Conservation (phyloP, 192 early-diverging fungal species). For the Umbelopsis ramanniana region DNA sequence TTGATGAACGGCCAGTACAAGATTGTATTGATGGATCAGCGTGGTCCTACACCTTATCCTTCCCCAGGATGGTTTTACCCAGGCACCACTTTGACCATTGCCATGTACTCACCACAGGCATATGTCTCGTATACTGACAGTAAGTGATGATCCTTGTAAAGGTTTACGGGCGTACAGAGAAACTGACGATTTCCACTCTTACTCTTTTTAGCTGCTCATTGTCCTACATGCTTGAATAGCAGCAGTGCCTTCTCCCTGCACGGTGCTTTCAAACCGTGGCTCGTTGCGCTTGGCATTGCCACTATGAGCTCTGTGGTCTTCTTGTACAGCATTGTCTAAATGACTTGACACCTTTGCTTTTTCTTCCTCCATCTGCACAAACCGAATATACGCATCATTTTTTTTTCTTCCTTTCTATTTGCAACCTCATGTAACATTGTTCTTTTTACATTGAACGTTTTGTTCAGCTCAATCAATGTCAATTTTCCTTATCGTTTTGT, state of each 20-base stretch:
- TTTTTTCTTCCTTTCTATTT: too few relatives aligned
- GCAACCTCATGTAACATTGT: not conserved
- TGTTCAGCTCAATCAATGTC: not conserved
- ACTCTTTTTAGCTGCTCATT: slow-evolving; percentile 26
- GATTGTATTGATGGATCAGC: slow-evolving; percentile 43
- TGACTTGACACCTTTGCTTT: not conserved
- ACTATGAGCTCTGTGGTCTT: slow-evolving; percentile 31
- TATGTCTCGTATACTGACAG: slow-evolving; percentile 34
- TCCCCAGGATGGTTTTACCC: slow-evolving; percentile 39
- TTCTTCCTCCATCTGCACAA: not conserved
- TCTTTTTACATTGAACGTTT: not conserved
- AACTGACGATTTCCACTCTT: slow-evolving; percentile 37
- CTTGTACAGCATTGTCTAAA: slow-evolving; percentile 25
- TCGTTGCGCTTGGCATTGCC: slow-evolving; percentile 33
- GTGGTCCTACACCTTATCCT: slow-evolving; percentile 30
- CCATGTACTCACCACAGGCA: slow-evolving; percentile 36
- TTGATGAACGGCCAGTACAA: slow-evolving; percentile 42
- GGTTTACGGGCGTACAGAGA: too few relatives aligned
- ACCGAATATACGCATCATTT: too few relatives aligned
- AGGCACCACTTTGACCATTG: slow-evolving; percentile 31
- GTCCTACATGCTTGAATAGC: slow-evolving; percentile 41
- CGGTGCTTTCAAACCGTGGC: slow-evolving; percentile 25
- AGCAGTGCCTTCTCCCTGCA: not conserved
- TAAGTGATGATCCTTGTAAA: slow-evolving; percentile 29
- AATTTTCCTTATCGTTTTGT: not conserved